Conservation (phyloP, 2,329 filamentous ascomycete species). For the Pestalotiopsis sp. region DNA sequence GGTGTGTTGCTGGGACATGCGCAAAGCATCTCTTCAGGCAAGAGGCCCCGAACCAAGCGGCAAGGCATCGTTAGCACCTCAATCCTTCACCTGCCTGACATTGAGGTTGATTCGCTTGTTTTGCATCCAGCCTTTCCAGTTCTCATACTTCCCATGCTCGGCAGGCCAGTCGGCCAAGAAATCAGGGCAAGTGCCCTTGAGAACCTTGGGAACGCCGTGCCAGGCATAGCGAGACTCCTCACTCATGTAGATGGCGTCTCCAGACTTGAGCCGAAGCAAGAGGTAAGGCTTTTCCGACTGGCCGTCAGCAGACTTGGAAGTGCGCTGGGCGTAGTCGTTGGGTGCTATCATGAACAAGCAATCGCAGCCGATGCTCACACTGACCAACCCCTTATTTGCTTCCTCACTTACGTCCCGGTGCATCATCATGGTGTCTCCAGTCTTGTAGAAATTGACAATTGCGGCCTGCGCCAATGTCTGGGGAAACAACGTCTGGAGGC, state of each 20-base stretch:
- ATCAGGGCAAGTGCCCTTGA: conserved; percentile 76
- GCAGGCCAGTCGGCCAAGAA: conserved; percentile 78
- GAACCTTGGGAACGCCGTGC: conserved; percentile 91
- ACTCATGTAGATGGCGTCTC: conserved; percentile 90
- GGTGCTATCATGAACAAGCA: conserved; percentile 84
- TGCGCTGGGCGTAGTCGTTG: conserved; percentile 38
- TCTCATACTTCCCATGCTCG: conserved; percentile 55
- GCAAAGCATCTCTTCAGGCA: background rate
- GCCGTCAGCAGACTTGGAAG: conserved; percentile 27
- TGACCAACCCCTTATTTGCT: conserved; percentile 76
- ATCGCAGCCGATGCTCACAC: conserved; percentile 88
- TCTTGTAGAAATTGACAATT: conserved; percentile 91
- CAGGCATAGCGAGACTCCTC: conserved; percentile 82
- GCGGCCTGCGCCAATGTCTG: conserved; percentile 82
- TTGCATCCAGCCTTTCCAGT: conserved; percentile 86
- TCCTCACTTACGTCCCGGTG: conserved; percentile 93
- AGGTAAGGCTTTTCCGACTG: conserved; percentile 50
- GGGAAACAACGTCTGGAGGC: conserved; percentile 74
- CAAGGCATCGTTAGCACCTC: background rate
- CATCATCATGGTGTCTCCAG: conserved; percentile 87
- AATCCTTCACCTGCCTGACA: conserved; percentile 73
- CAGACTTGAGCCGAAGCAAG: conserved; percentile 73
- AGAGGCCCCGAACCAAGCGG: background rate
- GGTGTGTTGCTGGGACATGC: background rate
- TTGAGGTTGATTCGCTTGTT: conserved; percentile 91